These are phyloP conservation scores for Ogataea ganodermae DNA, from an alignment of 805 yeast genomes.

Conservation along the genomic window DNA sequence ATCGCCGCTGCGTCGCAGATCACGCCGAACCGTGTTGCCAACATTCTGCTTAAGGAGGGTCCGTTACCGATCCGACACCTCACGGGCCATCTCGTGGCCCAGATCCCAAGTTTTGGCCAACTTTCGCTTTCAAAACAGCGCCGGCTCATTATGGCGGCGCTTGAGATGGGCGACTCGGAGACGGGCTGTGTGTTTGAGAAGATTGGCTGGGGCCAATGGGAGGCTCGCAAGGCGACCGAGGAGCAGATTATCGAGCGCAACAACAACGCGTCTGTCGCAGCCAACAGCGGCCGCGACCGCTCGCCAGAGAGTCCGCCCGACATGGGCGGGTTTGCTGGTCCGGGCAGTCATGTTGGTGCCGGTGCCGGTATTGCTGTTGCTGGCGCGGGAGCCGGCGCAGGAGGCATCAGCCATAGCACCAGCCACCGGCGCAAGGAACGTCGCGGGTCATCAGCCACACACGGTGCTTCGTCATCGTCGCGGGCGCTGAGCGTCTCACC, in stretches of 20 bases:
- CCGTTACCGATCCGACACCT: slow-evolving; percentile 90
- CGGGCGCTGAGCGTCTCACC: slow-evolving; percentile 26
- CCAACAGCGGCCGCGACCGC: slow-evolving; percentile 16
- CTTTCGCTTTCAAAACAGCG: slow-evolving; percentile 86
- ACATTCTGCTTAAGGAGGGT: slow-evolving; percentile 68
- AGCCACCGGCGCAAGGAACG: slow-evolving; percentile 15
- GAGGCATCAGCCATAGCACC: neutral
- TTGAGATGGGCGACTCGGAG: slow-evolving; percentile 67
- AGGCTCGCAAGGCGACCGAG: slow-evolving; percentile 53
- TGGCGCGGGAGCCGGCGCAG: neutral
- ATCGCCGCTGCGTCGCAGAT: slow-evolving; percentile 84
- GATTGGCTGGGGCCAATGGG: slow-evolving; percentile 99
- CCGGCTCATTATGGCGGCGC: slow-evolving; percentile 83
- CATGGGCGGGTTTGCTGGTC: neutral
- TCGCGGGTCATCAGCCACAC: slow-evolving; percentile 12
- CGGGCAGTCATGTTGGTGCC: neutral
- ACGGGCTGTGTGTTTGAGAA: slow-evolving; percentile 79
- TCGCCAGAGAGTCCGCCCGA: slow-evolving; percentile 23
- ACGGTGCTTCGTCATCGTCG: neutral
- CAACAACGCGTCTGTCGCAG: slow-evolving; percentile 18
- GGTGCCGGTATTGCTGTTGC: neutral
- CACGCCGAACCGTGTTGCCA: slow-evolving; percentile 76
- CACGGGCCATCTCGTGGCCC: slow-evolving; percentile 71
- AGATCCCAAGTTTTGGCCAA: slow-evolving; percentile 77
- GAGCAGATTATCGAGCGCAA: slow-evolving; percentile 30